Base-by-base conservation (phyloP, 2,329 filamentous ascomycete species). In the Monosporascus sp. region DNA sequence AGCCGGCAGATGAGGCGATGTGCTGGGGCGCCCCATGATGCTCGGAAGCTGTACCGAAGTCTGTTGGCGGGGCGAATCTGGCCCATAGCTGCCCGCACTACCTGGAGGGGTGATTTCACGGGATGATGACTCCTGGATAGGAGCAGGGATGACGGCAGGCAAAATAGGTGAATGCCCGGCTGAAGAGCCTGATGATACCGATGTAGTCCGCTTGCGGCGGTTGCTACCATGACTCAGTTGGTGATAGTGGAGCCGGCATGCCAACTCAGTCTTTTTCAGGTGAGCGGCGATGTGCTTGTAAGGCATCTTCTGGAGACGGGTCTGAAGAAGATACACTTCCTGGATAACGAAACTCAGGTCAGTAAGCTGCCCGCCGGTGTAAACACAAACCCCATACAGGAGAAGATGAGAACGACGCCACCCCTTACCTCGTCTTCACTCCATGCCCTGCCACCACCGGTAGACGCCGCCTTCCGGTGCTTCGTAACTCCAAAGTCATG, bases 211-310 rank as follows among this genome's bases (percentile, higher is more conserved):
- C 78, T 89, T 90, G 68, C 88, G 87, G 63, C 88, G 86, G 73
- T 88, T 89, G 75, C 82, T 89, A 54, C 88, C 88, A 68, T 91
- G 89, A 59, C 87, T 91, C 58, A 94, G 80, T 67, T 94, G 89
- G 66, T 95, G 89, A 68, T 90, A 93, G 72, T 94, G 90, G 58
- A 95, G 81, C 58, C 90, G 89, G 74, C 89, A 95, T 48, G 89
- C 89, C 55, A 94, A 78, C 74, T 94, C 89, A 1, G 89, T 94
- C 78, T 94, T 95, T 74, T 91, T 90, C 61, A 94, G 76, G 63
- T 92, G 87, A 55, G 86, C 83, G 54, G 89, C 89, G 67, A 94
- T 94, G 69, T 93, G 88, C 78, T 93, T 94, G 74, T 94, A 94
- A 1, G 89, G 89, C 85, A 93, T 91, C 74, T 93, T 93, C 65